phyloP scores from a whole-genome alignment of 2,329 filamentous ascomycete species.

The Knoxdaviesia proteae region DNA sequence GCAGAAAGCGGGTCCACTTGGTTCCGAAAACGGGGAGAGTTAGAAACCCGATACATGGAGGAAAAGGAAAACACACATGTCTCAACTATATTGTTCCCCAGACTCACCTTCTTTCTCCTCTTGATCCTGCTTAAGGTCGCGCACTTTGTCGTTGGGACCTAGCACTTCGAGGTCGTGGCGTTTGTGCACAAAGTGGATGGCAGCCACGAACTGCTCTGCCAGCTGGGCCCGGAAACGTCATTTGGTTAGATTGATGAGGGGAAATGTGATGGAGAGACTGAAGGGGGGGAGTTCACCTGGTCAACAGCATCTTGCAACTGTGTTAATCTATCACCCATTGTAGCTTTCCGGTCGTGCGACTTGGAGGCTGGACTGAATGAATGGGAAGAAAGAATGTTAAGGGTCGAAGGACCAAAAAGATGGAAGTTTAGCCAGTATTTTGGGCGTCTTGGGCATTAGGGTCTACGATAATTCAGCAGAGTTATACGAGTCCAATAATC shows the following conservation, averaged over 20 bases:
- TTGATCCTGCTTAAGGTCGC: conserved; percentile 33
- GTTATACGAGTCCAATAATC: too few relatives aligned
- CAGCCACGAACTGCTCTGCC: conserved; percentile 46
- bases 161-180: conserved; percentile 47
- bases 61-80: conserved; percentile 1
- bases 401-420: too few relatives aligned
- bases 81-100: conserved; percentile 1
- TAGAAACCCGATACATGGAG: too few relatives aligned
- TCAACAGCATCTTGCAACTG: conserved; percentile 74
- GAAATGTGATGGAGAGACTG: not conserved
- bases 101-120: conserved; percentile 27
- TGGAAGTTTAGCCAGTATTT: too few relatives aligned
- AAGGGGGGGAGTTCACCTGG: conserved; percentile 31
- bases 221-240: conserved; percentile 21
- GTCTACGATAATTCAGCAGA: too few relatives aligned
- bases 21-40: not conserved
- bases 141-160: conserved; percentile 33
- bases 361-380: too few relatives aligned
- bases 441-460: too few relatives aligned
- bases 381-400: too few relatives aligned
- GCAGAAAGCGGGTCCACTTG: conserved; percentile 39
- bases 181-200: conserved; percentile 42
- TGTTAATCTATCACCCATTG: conserved; percentile 57
- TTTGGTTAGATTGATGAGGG: too few relatives aligned
- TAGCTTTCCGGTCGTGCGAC: conserved; percentile 3